Evolutionary conservation across 2,329 filamentous ascomycete species (phyloP).

Genomic region (Albophoma yamanashiensis): DNA sequence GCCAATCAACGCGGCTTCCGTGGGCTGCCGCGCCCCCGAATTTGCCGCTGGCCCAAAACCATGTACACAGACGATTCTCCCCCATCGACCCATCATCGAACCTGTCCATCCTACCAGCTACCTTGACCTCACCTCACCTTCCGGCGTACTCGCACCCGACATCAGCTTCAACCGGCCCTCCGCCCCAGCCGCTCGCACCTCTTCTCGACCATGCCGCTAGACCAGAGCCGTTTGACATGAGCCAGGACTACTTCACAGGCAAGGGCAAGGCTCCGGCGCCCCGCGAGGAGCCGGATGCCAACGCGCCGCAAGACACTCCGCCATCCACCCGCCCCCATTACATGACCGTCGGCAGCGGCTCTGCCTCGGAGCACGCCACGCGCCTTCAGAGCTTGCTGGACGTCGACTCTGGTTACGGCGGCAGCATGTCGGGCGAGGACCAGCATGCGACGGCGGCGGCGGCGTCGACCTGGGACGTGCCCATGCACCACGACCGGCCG

Average conservation of each 20-base stretch:
- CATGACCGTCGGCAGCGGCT: constrained; percentile 80
- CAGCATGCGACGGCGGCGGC: constrained; percentile 18
- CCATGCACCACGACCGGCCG: constrained; percentile 28
- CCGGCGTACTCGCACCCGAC: neutral
- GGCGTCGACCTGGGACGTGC: constrained; percentile 29
- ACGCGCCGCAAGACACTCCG: constrained; percentile 15
- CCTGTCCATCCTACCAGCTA: neutral
- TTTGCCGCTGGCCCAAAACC: neutral
- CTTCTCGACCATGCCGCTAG: constrained; percentile 22
- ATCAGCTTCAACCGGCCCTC: neutral
- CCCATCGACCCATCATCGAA: neutral
- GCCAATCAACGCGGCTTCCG: constrained; percentile 17
- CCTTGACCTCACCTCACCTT: too few relatives aligned
- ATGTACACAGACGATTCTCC: neutral
- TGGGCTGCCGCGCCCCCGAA: neutral
- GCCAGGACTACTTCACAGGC: constrained; percentile 44
- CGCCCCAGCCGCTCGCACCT: neutral
- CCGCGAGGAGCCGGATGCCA: constrained; percentile 19
- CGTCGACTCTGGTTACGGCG: constrained; percentile 84
- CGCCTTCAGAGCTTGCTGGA: constrained; percentile 74
- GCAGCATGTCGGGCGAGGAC: constrained; percentile 60
- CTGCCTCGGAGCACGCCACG: constrained; percentile 70
- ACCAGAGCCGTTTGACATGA: constrained; percentile 35
- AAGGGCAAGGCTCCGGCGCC: constrained; percentile 40
- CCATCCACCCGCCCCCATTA: constrained; percentile 47